A percentile compares a stretch with the other conserved stretches of the same genome.
Conservation (phyloP, 345 rosid genomes). For the Euphorbia pulcherrima region DNA sequence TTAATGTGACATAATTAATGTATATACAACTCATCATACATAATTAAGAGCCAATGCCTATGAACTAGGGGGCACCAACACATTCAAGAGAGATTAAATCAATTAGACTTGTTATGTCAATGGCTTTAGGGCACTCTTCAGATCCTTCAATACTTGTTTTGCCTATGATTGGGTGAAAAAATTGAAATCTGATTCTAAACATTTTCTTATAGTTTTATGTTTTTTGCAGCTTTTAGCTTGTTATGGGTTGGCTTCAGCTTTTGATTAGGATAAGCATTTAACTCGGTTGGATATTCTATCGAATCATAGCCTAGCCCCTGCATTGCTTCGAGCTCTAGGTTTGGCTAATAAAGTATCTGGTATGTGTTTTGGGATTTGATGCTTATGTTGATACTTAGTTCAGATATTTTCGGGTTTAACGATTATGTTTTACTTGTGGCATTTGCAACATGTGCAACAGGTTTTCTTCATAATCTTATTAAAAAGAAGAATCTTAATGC, state of each 20-base stretch:
- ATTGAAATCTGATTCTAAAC: constrained; percentile 20
- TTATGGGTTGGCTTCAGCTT: constrained; percentile 30
- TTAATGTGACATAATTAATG: too few relatives aligned
- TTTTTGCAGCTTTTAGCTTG: constrained; percentile 41
- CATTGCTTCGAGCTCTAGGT: constrained; percentile 29
- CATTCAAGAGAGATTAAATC: constrained; percentile 27
- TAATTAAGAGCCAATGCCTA: too few relatives aligned
- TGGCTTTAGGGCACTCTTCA: constrained; percentile 25
- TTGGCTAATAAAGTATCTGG: constrained; percentile 27
- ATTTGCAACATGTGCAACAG: constrained; percentile 22
- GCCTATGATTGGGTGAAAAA: constrained; percentile 28
- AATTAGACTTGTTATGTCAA: constrained; percentile 26
- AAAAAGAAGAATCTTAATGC: constrained; percentile 19
- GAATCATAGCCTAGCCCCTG: constrained; percentile 27
- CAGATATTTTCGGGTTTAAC: background rate
- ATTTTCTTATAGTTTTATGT: constrained; percentile 28
- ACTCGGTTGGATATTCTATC: constrained; percentile 23
- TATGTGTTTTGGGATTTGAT: constrained; percentile 7
- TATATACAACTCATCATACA: too few relatives aligned
- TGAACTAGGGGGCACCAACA: too few relatives aligned
- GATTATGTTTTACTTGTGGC: background rate
- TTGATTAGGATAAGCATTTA: constrained; percentile 29
- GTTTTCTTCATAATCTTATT: constrained; percentile 28
- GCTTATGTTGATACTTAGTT: background rate
- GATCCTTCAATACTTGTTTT: constrained; percentile 57